Percentiles rank a stretch among this genome's conserved stretches.
These are phyloP conservation scores for Oryza officinalis DNA, from an alignment of 176 grass and related monocot species.

Conservation along the genomic window DNA sequence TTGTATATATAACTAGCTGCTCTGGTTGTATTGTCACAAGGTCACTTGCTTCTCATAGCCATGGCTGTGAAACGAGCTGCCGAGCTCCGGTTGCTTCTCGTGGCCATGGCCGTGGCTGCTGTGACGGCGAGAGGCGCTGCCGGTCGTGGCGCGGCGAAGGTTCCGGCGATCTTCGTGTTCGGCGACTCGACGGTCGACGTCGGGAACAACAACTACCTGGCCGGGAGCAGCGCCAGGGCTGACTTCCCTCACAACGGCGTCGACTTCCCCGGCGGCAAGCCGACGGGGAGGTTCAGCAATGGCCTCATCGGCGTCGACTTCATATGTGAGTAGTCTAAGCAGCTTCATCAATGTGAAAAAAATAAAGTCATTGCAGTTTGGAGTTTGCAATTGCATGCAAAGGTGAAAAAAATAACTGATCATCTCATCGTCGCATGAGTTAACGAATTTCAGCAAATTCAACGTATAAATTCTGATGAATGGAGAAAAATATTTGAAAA, in stretches of 20 bases:
- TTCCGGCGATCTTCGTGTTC: conserved; percentile 73
- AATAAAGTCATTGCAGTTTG: background rate
- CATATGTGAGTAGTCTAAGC: conserved; percentile 44
- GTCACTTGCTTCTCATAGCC: background rate
- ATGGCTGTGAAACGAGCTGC: conserved; percentile 18
- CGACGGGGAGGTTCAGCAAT: conserved; percentile 82
- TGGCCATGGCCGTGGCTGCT: background rate
- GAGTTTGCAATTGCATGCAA: background rate
- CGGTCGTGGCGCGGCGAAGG: background rate
- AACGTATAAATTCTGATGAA: background rate
- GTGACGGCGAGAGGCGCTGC: background rate
- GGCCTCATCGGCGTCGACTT: conserved; percentile 63
- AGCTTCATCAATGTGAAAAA: background rate
- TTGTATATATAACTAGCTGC: background rate
- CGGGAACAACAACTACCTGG: conserved; percentile 67
- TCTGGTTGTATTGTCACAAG: background rate
- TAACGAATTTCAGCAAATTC: background rate
- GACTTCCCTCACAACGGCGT: conserved; percentile 78
- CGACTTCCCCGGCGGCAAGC: conserved; percentile 57
- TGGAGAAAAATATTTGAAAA: background rate
- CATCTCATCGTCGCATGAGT: background rate
- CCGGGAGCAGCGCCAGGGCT: conserved; percentile 33
- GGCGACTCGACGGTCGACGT: conserved; percentile 76
- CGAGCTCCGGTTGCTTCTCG: conserved; percentile 6
- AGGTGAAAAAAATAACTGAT: background rate